phyloP scores from a whole-genome alignment of 1,284 basidiomycete species.

The Sutorius eximius region DNA sequence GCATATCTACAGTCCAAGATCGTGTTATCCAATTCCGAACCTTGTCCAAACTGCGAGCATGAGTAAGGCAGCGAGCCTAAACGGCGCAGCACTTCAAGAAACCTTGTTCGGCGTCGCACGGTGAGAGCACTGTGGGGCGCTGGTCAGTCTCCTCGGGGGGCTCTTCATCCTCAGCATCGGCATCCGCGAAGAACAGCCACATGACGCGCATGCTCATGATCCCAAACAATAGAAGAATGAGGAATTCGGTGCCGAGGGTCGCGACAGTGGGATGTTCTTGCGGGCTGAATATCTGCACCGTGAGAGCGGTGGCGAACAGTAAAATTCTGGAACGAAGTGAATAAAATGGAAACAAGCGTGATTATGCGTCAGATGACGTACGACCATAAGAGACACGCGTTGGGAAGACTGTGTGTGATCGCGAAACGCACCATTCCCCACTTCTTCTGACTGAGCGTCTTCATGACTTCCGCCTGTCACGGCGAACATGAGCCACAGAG shows the following conservation, averaged over 20 bases:
- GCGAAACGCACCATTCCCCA: slow-evolving; percentile 13
- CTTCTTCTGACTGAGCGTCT: slow-evolving; percentile 2
- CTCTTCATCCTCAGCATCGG: not conserved
- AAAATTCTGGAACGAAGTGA: slow-evolving; percentile 12
- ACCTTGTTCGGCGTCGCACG: not conserved
- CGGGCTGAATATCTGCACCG: slow-evolving; percentile 10
- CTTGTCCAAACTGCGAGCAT: not conserved
- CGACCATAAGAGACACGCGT: slow-evolving; percentile 19
- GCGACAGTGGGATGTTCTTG: not conserved
- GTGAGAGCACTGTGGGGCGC: not conserved
- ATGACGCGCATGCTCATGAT: not conserved
- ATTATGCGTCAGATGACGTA: not conserved
- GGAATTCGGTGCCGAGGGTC: slow-evolving; percentile 10
- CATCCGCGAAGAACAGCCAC: slow-evolving; percentile 4
- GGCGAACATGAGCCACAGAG: not conserved
- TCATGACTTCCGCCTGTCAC: slow-evolving; percentile 8
- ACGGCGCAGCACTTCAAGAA: not conserved
- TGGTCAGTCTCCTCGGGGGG: not conserved
- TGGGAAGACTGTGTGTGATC: slow-evolving; percentile 18
- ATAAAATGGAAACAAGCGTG: not conserved
- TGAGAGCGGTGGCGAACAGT: slow-evolving; percentile 13
- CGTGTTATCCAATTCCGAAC: not conserved
- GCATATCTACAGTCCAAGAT: not conserved
- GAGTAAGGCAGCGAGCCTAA: no score
- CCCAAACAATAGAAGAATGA: slow-evolving; percentile 8